Base-by-base conservation (phyloP, 129 eudicot species). In the Oenanthe sinensis region DNA sequence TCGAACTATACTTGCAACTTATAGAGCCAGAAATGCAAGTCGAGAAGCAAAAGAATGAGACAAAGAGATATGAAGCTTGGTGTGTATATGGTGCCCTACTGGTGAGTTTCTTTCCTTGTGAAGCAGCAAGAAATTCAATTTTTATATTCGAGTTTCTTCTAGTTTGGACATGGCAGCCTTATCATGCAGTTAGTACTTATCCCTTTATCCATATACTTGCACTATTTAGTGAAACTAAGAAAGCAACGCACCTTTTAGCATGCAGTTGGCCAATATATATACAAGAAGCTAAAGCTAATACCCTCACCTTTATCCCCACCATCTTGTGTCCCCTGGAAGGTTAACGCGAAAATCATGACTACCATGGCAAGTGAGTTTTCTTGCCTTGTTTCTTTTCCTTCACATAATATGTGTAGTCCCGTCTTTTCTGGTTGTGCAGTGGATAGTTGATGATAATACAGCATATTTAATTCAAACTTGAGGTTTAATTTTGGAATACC, bases 11-110 rank as follows among this genome's bases (percentile, higher is more conserved):
- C 86, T 76, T 95, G 83, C 94, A 90, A 76, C 91, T 91, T 79
- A 67, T 95, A 80, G 94, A 86, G 83, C 89, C 96, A 75, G 97
- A 90, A 81, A 86, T 95, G 97, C 96, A 88, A 75, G 81, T 81
- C 37, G 97, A 90, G 79, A 92, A 83, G 81, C 97, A 94, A 85
- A 94, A 90, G 82, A 90, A 86, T 79, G 92, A 88, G 90, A 82
- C 82, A 74, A 95, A 86, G 86, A 90, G 96, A 84, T 89, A 86
- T 49, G 98, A 95, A 87, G 97, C 98, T 42, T 91, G 96, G 94
- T 87, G 85, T 74, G 99, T 92, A 44, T 91, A 95, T 88, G 99
- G 99, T 76, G 99, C 97, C 65, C 84, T 95, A 74, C 72, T 86
- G 91, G 98, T 91, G 85, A 89, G 86, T 68, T 81, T 40, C 73